These are phyloP conservation scores for Gossypioides kirkii DNA, from an alignment of 345 rosid species.

Conservation along the genomic window DNA sequence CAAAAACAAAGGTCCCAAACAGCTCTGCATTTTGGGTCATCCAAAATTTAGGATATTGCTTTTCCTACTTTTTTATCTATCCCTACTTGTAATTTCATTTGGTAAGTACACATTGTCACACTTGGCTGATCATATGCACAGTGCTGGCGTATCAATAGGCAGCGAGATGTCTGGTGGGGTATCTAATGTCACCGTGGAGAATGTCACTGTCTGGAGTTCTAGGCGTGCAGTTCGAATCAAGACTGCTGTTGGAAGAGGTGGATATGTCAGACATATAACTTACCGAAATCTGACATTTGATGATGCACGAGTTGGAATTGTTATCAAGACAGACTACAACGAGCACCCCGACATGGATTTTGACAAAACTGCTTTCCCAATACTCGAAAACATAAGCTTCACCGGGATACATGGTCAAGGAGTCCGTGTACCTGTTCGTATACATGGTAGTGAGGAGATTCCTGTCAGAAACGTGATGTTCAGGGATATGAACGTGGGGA, in stretches of 20 bases:
- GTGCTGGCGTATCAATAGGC: constrained; percentile 93
- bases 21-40: too few species aligned
- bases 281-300: constrained; percentile 80
- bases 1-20: too few species aligned
- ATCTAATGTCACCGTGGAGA: constrained; percentile 73
- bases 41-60: not conserved
- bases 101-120: not conserved
- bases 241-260: constrained; percentile 97
- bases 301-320: constrained; percentile 80
- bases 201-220: constrained; percentile 80
- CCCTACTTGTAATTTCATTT: not conserved
- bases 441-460: constrained; percentile 86
- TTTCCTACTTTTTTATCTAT: not conserved
- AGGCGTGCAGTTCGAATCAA: constrained; percentile 93
- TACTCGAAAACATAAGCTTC: constrained; percentile 62
- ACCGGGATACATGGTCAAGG: constrained; percentile 79
- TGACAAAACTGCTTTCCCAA: constrained; percentile 72
- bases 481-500: constrained; percentile 80
- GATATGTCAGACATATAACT: constrained; percentile 59
- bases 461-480: constrained; percentile 76
- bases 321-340: constrained; percentile 90
- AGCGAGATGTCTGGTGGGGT: constrained; percentile 99
- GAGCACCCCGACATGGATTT: constrained; percentile 84
- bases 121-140: constrained; percentile 35
- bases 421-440: constrained; percentile 91